phyloP scores from a whole-genome alignment of 1,284 basidiomycete species.

The Fomitopsis pinicola region DNA sequence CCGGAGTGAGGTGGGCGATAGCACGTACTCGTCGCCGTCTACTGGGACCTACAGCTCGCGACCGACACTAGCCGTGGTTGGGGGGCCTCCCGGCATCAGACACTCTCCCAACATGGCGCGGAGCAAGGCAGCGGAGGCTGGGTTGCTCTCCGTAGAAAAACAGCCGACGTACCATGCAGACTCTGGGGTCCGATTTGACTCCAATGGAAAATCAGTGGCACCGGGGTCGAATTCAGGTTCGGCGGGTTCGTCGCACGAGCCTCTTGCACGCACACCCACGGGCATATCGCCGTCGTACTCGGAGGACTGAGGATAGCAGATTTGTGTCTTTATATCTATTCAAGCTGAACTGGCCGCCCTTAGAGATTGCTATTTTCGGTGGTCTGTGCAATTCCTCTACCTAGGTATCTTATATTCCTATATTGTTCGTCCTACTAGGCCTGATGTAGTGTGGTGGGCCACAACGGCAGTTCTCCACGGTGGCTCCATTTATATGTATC shows the following conservation, averaged over 20 bases:
- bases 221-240: neutral
- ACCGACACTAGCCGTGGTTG: neutral
- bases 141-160: conserved; percentile 7
- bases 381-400: neutral
- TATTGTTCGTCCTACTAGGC: neutral
- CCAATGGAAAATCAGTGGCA: neutral
- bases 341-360: too few relatives aligned
- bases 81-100: neutral
- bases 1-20: neutral
- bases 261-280: neutral
- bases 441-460: neutral
- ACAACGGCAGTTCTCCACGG: too few relatives aligned
- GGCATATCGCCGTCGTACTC: conserved; percentile 7
- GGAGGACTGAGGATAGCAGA: neutral
- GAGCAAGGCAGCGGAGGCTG: conserved; percentile 11
- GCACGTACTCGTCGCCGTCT: neutral
- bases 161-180: conserved; percentile 13
- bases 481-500: neutral
- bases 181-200: conserved; percentile 10
- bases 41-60: neutral
- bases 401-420: neutral
- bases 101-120: conserved; percentile 1
- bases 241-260: neutral
- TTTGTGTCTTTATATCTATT: neutral
- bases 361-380: neutral